Evolutionary conservation across 352 stramenopile species (phyloP).

Genomic region (Globisporangium middletonii): DNA sequence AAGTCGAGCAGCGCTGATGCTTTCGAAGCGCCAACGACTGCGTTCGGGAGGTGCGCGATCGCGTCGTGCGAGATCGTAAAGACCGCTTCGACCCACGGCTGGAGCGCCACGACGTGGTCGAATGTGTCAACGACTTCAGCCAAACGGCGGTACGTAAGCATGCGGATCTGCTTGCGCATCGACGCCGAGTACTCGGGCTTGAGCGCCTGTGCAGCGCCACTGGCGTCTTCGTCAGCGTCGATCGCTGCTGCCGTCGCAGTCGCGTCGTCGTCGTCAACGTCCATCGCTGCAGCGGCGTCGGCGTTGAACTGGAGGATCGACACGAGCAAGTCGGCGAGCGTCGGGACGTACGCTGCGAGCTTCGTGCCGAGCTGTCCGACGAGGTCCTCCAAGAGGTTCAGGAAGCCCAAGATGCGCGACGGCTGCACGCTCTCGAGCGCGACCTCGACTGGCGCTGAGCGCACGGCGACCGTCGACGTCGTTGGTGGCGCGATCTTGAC

Average conservation of each 20-base stretch:
- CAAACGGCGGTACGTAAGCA: conserved; percentile 67
- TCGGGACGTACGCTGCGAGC: conserved; percentile 71
- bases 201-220: conserved; percentile 6
- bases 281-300: conserved; percentile 16
- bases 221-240: conserved; percentile 13
- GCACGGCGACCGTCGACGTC: neutral
- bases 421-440: conserved; percentile 52
- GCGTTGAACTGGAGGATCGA: conserved; percentile 62
- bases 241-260: neutral
- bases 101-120: conserved; percentile 56
- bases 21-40: conserved; percentile 70
- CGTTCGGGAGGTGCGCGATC: conserved; percentile 61
- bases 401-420: conserved; percentile 82
- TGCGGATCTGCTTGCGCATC: conserved; percentile 80
- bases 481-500: conserved; percentile 29
- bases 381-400: conserved; percentile 87
- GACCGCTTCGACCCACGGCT: conserved; percentile 50
- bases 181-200: conserved; percentile 25
- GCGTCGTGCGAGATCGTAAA: conserved; percentile 44
- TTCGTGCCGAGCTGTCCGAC: conserved; percentile 84
- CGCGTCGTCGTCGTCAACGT: conserved; percentile 18
- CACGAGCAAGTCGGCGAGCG: conserved; percentile 69
- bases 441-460: conserved; percentile 8
- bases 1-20: conserved; percentile 73
- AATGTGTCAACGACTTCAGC: conserved; percentile 76